Percentiles rank a stretch among this genome's conserved stretches.
Conservation (phyloP, 495 filamentous ascomycete genomes). For the Halenospora varia region DNA sequence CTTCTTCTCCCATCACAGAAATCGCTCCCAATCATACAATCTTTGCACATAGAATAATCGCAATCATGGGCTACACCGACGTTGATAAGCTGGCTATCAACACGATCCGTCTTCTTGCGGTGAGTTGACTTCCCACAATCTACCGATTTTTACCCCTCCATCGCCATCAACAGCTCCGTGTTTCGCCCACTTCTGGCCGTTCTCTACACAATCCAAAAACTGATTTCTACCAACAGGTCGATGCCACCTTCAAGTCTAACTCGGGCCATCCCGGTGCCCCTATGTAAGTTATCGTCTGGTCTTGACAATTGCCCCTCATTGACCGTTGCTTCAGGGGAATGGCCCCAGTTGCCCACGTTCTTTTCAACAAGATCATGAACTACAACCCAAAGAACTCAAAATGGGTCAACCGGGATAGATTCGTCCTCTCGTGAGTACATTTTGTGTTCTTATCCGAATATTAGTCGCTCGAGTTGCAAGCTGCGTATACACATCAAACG, state of each 20-base stretch:
- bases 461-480: too few species aligned
- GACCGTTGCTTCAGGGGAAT: constrained; percentile 41
- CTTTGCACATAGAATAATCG: constrained; percentile 24
- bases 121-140: constrained; percentile 47
- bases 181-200: constrained; percentile 7
- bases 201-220: constrained; percentile 4
- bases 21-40: not conserved
- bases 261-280: constrained; percentile 98
- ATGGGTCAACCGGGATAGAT: constrained; percentile 96
- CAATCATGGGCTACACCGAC: constrained; percentile 86
- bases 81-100: constrained; percentile 88
- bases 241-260: constrained; percentile 95
- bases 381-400: constrained; percentile 99
- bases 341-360: constrained; percentile 95
- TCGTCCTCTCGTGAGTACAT: constrained; percentile 91
- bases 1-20: constrained; percentile 3
- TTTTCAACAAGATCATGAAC: constrained; percentile 98
- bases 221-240: constrained; percentile 57
- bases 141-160: constrained; percentile 34
- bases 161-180: constrained; percentile 2
- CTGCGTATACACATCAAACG: too few species aligned
- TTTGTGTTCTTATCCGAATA: too few species aligned
- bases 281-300: constrained; percentile 47
- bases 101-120: constrained; percentile 93
- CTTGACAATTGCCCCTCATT: constrained; percentile 21